A percentile compares a stretch with the other conserved stretches of the same genome.
Evolutionary conservation across 1,139 yeast species (phyloP).

Genomic region (Lodderomyces elongisporus): DNA sequence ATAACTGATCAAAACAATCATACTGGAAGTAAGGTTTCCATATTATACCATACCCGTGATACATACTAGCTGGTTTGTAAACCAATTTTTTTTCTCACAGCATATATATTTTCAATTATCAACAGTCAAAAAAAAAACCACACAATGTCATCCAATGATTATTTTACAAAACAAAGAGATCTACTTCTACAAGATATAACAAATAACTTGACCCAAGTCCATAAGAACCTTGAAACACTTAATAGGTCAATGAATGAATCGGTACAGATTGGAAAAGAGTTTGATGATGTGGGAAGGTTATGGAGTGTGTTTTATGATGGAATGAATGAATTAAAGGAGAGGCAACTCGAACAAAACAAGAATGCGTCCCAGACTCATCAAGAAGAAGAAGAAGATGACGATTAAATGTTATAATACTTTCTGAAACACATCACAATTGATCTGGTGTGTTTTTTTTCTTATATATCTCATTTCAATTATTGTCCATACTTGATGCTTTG

Average conservation of each 20-base stretch:
- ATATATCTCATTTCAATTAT: too few relatives aligned
- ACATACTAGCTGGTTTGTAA: too few relatives aligned
- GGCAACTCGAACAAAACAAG: not conserved
- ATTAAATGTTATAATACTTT: too few relatives aligned
- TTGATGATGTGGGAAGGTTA: constrained; percentile 40
- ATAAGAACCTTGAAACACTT: constrained; percentile 35
- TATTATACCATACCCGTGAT: too few relatives aligned
- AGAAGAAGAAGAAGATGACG: not conserved
- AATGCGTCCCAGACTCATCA: constrained; percentile 4
- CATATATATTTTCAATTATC: too few relatives aligned
- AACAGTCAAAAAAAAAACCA: constrained; percentile 3
- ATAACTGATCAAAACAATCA: too few relatives aligned
- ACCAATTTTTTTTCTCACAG: too few relatives aligned
- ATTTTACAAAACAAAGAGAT: constrained; percentile 43
- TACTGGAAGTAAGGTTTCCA: too few relatives aligned
- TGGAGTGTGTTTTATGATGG: constrained; percentile 44
- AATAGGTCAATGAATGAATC: constrained; percentile 40
- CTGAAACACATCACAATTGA: too few relatives aligned
- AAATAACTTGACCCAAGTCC: constrained; percentile 36
- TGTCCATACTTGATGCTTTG: too few relatives aligned
- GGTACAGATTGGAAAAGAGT: constrained; percentile 43
- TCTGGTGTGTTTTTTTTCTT: too few relatives aligned
- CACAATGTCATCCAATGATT: constrained; percentile 5
- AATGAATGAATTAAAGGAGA: constrained; percentile 17
- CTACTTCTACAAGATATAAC: constrained; percentile 41